Percentiles rank a stretch among this genome's conserved stretches.
Conservation (phyloP, 768 basidiomycete genomes). For the Leccinum disarticulatum region DNA sequence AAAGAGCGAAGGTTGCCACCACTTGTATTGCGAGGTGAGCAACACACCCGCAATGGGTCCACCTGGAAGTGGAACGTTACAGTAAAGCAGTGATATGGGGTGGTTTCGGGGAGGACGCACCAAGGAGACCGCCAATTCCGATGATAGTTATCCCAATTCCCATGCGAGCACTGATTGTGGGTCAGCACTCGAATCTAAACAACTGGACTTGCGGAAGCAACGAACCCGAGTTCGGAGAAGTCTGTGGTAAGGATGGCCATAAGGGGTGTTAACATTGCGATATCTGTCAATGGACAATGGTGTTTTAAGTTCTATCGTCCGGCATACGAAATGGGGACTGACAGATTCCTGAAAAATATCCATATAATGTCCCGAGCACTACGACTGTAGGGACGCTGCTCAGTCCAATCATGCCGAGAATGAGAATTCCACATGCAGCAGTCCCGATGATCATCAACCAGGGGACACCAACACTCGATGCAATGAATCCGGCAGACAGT, state of each 20-base stretch:
- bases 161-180: not conserved
- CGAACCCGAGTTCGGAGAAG: conserved; percentile 48
- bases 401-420: conserved; percentile 20
- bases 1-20: conserved; percentile 58
- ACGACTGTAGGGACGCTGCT: conserved; percentile 35
- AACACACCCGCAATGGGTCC: conserved; percentile 59
- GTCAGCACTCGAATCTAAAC: not conserved
- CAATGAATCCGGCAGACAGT: conserved; percentile 23
- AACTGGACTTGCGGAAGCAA: not conserved
- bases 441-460: conserved; percentile 40
- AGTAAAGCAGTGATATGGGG: not conserved
- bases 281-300: conserved; percentile 22
- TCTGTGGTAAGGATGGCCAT: conserved; percentile 17
- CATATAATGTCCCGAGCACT: conserved; percentile 42
- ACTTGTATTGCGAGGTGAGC: conserved; percentile 48
- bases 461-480: conserved; percentile 42
- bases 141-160: conserved; percentile 2
- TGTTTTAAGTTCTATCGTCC: not conserved
- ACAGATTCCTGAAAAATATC: conserved; percentile 49
- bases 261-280: conserved; percentile 41
- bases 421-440: conserved; percentile 30
- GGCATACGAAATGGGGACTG: conserved; percentile 8
- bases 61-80: conserved; percentile 29
- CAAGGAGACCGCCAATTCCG: conserved; percentile 20
- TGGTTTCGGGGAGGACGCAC: conserved; percentile 11